Conservation (phyloP, 257 asterid species). For the Echium plantagineum region DNA sequence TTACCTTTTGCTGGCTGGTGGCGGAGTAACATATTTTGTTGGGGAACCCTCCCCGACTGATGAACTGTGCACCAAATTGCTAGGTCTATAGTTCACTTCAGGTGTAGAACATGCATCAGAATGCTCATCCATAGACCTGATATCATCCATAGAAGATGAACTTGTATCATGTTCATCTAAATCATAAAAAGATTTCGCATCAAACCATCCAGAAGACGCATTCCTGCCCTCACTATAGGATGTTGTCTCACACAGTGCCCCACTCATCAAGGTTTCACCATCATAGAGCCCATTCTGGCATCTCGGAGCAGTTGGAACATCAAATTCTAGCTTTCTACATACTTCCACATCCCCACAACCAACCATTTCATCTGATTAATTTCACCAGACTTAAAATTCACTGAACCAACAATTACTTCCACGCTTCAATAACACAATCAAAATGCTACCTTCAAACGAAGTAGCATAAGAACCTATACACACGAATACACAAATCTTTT, state of each 20-base stretch:
- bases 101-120: constrained; percentile 42
- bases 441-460: no score
- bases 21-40: constrained; percentile 26
- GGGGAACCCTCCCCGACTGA: constrained; percentile 30
- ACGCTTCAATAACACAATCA: no score
- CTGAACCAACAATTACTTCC: no score
- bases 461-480: no score
- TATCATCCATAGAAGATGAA: constrained; percentile 14
- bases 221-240: constrained; percentile 8
- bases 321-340: constrained; percentile 17
- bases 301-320: constrained; percentile 13
- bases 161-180: constrained; percentile 17
- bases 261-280: constrained; percentile 10
- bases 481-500: background rate
- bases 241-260: constrained; percentile 11
- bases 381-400: constrained; percentile 8
- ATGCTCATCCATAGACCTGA: constrained; percentile 24
- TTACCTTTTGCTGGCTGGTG: constrained; percentile 41
- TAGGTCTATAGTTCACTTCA: constrained; percentile 13
- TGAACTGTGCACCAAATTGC: constrained; percentile 22
- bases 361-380: constrained; percentile 34
- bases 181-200: constrained; percentile 11
- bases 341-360: constrained; percentile 25
- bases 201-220: background rate
- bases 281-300: constrained; percentile 1